Conservation (phyloP, 2,329 filamentous ascomycete species). For the Samsoniella hepiali region DNA sequence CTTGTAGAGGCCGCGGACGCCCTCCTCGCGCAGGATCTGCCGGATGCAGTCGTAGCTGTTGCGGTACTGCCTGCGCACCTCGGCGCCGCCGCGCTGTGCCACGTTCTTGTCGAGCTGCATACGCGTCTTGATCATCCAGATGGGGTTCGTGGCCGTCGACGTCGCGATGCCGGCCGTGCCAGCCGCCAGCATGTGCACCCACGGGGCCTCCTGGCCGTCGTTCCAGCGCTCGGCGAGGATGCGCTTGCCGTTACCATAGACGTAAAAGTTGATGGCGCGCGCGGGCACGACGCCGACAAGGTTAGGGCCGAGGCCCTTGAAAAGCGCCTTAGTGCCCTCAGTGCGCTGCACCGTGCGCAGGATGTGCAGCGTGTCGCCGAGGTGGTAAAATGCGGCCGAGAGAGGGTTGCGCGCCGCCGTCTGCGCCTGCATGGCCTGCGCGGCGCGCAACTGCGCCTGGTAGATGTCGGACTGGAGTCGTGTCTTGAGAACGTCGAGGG, state of each 20-base stretch:
- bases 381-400: conserved; percentile 67
- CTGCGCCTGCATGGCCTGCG: conserved; percentile 58
- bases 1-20: conserved; percentile 78
- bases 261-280: conserved; percentile 88
- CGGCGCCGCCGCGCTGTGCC: conserved; percentile 39
- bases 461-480: conserved; percentile 93
- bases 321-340: conserved; percentile 83
- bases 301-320: conserved; percentile 91
- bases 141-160: conserved; percentile 88
- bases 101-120: conserved; percentile 87
- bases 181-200: conserved; percentile 75
- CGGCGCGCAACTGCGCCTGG: conserved; percentile 72
- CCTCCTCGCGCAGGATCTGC: conserved; percentile 78
- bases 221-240: conserved; percentile 75
- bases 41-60: conserved; percentile 86
- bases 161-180: conserved; percentile 78
- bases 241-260: conserved; percentile 88
- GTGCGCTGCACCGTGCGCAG: conserved; percentile 73
- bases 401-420: conserved; percentile 57
- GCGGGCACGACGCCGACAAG: conserved; percentile 86
- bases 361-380: conserved; percentile 83
- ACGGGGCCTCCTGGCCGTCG: conserved; percentile 63
- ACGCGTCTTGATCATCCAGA: conserved; percentile 94
- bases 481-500: conserved; percentile 91
- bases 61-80: conserved; percentile 66